phyloP scores from a whole-genome alignment of 495 filamentous ascomycete species.

The Neurospora hispaniola region DNA sequence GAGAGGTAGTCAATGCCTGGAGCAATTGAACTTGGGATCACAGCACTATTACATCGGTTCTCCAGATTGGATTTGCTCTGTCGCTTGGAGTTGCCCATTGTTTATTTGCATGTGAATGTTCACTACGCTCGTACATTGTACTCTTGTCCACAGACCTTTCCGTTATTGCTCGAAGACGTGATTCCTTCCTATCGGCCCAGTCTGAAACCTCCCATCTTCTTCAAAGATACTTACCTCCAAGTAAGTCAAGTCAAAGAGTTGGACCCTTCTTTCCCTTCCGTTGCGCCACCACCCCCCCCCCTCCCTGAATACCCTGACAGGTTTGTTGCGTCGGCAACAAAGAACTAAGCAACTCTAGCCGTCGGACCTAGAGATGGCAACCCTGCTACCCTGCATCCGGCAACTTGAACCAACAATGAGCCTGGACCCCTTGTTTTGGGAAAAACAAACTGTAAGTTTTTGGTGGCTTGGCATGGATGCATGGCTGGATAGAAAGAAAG shows the following conservation, averaged over 20 bases:
- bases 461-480: too few species aligned
- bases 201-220: neutral
- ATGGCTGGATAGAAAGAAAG: too few species aligned
- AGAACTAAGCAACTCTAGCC: neutral
- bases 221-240: neutral
- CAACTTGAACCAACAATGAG: too few species aligned
- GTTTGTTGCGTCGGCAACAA: neutral
- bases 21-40: neutral
- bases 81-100: neutral
- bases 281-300: neutral
- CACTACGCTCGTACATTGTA: neutral
- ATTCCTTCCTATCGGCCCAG: neutral
- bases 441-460: too few species aligned
- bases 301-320: neutral
- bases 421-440: too few species aligned
- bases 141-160: neutral
- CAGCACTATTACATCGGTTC: neutral
- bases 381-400: neutral
- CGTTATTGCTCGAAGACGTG: neutral
- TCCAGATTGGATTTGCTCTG: neutral
- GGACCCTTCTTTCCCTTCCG: neutral
- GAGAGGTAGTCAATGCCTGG: neutral
- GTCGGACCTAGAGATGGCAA: neutral
- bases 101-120: neutral
- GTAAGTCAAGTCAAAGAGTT: neutral